These are phyloP conservation scores for Hansenula sp. DNA, from an alignment of 1,139 yeast genomes.

Conservation along the genomic window DNA sequence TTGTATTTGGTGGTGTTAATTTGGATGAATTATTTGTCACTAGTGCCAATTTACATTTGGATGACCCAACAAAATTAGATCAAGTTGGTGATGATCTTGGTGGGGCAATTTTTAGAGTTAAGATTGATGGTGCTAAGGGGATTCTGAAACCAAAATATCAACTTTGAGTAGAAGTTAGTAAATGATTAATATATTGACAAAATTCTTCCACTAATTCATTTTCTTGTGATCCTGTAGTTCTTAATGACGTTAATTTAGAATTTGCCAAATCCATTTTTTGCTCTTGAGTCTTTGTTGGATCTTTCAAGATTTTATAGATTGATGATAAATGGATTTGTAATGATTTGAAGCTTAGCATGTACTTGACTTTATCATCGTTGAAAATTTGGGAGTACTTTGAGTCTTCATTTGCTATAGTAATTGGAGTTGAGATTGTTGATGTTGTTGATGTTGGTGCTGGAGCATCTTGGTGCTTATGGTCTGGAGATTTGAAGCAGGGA, in stretches of 20 bases:
- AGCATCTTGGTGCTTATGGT: constrained; percentile 33
- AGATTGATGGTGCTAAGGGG: constrained; percentile 25
- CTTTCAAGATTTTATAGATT: constrained; percentile 36
- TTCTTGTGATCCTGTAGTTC: constrained; percentile 50
- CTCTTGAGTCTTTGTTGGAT: constrained; percentile 36
- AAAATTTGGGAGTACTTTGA: constrained; percentile 23
- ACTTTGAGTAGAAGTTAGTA: constrained; percentile 1
- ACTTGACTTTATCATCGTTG: constrained; percentile 34
- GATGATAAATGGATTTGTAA: constrained; percentile 42
- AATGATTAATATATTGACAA: constrained; percentile 19
- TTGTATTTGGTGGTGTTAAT: constrained; percentile 63
- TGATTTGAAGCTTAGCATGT: constrained; percentile 39
- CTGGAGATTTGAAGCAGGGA: constrained; percentile 47
- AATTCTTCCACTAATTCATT: constrained; percentile 56
- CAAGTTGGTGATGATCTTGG: constrained; percentile 53
- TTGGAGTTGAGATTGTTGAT: neutral
- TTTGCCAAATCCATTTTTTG: constrained; percentile 45
- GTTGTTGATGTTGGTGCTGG: neutral
- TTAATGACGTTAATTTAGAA: constrained; percentile 42
- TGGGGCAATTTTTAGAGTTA: constrained; percentile 43
- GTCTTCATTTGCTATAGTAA: constrained; percentile 15
- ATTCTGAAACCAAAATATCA: constrained; percentile 16
- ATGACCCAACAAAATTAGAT: constrained; percentile 31
- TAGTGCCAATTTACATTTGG: constrained; percentile 52
- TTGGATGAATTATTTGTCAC: constrained; percentile 64